Evolutionary conservation across 306 rosid genomes (phyloP).

Genomic region (Castanopsis chinensis): DNA sequence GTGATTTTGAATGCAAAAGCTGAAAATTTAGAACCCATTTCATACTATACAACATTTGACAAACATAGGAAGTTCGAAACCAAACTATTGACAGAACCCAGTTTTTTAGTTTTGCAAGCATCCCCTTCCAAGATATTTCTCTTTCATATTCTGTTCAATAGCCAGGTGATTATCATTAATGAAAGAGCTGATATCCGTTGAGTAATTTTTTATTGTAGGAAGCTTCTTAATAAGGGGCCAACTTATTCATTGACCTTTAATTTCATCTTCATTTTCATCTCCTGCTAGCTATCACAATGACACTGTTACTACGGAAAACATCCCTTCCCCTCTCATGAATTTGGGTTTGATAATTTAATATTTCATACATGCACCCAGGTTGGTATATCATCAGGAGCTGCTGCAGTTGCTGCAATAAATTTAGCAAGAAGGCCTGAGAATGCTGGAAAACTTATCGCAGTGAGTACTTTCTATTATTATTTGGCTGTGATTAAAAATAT

Average conservation of each 20-base stretch:
- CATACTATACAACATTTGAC: neutral
- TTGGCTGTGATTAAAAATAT: constrained; percentile 1
- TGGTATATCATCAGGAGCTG: constrained; percentile 97
- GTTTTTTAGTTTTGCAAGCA: neutral
- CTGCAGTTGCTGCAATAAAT: constrained; percentile 85
- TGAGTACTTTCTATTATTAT: constrained; percentile 39
- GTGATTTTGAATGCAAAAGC: neutral
- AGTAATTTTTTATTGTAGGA: neutral
- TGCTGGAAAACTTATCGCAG: constrained; percentile 77
- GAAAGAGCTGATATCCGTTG: constrained; percentile 4
- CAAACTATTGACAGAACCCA: neutral
- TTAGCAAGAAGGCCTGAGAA: constrained; percentile 81
- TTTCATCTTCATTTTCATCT: constrained; percentile 14
- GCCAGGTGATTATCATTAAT: neutral
- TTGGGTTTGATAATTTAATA: constrained; percentile 12
- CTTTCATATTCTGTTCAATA: neutral
- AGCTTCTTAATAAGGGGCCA: neutral
- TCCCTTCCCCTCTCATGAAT: neutral
- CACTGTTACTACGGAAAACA: neutral
- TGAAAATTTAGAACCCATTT: neutral
- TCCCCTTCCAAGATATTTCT: neutral
- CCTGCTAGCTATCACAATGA: constrained; percentile 20
- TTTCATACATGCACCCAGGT: constrained; percentile 51
- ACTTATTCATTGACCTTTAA: constrained; percentile 15
- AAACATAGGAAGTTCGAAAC: neutral